A percentile compares a stretch with the other conserved stretches of the same genome.
Evolutionary conservation across 257 asterid species (phyloP).

Genomic region (Mentha longifolia): DNA sequence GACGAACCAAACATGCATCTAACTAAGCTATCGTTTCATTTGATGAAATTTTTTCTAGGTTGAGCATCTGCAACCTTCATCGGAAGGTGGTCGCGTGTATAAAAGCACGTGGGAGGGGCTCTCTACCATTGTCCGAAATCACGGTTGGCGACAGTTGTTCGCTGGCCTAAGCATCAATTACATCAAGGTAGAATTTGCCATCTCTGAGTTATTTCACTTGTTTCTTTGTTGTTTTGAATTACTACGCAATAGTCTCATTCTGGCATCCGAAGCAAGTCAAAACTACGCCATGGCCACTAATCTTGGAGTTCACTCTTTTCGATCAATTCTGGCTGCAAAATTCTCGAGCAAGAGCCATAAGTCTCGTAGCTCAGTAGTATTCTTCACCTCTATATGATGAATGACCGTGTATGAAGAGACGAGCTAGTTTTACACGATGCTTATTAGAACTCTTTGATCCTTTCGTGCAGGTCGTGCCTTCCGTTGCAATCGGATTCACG

Average conservation of each 20-base stretch:
- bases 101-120: constrained; percentile 80
- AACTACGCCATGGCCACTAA: not conserved
- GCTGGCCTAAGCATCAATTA: constrained; percentile 97
- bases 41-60: constrained; percentile 50
- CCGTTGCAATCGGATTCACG: constrained; percentile 94
- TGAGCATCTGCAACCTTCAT: constrained; percentile 69
- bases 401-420: not conserved
- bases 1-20: no score
- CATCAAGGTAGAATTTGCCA: constrained; percentile 64
- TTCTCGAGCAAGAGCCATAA: not conserved
- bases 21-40: no score
- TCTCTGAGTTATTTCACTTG: not conserved
- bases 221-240: not conserved
- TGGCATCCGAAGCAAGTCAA: not conserved
- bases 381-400: not conserved
- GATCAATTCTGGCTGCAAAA: not conserved
- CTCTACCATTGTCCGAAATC: constrained; percentile 56
- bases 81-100: constrained; percentile 51
- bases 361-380: not conserved
- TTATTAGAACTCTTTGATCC: not conserved
- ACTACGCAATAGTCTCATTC: not conserved
- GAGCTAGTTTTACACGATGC: not conserved
- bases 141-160: constrained; percentile 89
- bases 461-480: constrained; percentile 77
- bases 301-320: not conserved